These are phyloP conservation scores for Marasmius oreades DNA, from an alignment of 1,284 basidiomycete genomes.

Conservation along the genomic window DNA sequence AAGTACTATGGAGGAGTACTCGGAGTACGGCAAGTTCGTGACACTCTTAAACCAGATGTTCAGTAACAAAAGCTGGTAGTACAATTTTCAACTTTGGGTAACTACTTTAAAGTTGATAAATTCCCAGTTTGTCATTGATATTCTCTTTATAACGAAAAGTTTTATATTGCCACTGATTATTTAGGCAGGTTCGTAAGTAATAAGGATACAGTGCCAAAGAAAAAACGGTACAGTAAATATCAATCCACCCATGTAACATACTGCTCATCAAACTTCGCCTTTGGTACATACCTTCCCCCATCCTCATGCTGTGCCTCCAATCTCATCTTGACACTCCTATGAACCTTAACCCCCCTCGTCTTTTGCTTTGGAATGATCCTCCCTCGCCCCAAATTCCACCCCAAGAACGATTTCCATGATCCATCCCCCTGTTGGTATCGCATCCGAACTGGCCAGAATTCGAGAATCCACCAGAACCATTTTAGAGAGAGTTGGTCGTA, in stretches of 20 bases:
- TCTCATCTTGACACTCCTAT: constrained; percentile 42
- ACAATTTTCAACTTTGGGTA: too few species aligned
- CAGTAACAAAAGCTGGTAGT: too few species aligned
- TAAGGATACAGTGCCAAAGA: too few species aligned
- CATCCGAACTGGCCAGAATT: constrained; percentile 29
- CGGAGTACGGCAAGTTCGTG: too few species aligned
- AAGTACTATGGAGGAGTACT: too few species aligned
- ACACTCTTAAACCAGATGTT: too few species aligned
- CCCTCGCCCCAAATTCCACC: constrained; percentile 21
- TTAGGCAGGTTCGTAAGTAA: too few species aligned
- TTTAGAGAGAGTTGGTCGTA: constrained; percentile 40
- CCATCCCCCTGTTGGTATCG: constrained; percentile 24
- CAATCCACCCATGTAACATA: constrained; percentile 12
- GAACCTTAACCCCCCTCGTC: constrained; percentile 31
- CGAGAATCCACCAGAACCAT: constrained; percentile 41
- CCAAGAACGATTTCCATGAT: constrained; percentile 19
- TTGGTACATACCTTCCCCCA: constrained; percentile 38
- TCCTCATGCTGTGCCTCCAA: constrained; percentile 35
- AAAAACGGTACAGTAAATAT: too few species aligned
- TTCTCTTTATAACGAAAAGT: too few species aligned
- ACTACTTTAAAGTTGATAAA: too few species aligned
- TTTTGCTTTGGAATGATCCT: constrained; percentile 35
- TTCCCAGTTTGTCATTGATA: too few species aligned
- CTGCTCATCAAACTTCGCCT: constrained; percentile 21
- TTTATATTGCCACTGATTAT: too few species aligned